Evolutionary conservation across 2,329 filamentous ascomycete species (phyloP).

Genomic region (Aspergillus tubingensis): DNA sequence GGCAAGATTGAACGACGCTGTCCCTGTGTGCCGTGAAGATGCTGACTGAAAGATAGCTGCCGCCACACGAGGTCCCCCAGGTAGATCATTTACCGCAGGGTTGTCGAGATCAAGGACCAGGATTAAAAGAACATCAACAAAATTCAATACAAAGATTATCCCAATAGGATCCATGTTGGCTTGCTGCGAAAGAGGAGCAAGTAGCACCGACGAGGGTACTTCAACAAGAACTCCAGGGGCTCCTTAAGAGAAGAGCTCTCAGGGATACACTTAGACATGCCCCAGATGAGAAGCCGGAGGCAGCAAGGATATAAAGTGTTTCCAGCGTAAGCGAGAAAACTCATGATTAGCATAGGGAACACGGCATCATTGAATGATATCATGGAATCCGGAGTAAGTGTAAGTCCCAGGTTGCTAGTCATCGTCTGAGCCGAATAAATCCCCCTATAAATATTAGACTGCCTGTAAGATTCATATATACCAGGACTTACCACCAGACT

Average conservation of each 20-base stretch:
- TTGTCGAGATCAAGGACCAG: conserved; percentile 56
- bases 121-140: conserved; percentile 59
- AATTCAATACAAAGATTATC: conserved; percentile 56
- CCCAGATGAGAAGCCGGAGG: conserved; percentile 60
- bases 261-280: conserved; percentile 51
- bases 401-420: conserved; percentile 56
- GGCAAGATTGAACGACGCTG: conserved; percentile 54
- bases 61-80: conserved; percentile 52
- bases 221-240: conserved; percentile 58
- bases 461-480: too few relatives aligned
- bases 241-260: conserved; percentile 25
- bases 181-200: conserved; percentile 62
- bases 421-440: conserved; percentile 56
- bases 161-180: conserved; percentile 62
- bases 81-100: conserved; percentile 43
- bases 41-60: conserved; percentile 62
- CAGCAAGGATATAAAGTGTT: conserved; percentile 57
- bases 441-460: conserved; percentile 37
- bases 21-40: conserved; percentile 53
- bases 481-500: conserved; percentile 52
- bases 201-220: conserved; percentile 65
- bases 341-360: conserved; percentile 43
- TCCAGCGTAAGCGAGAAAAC: conserved; percentile 42
- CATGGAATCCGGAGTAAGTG: conserved; percentile 59
- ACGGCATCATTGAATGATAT: conserved; percentile 50